Percentiles rank a stretch among this genome's conserved stretches.
Conservation (phyloP, 306 rosid species). For the Casuarina equisetifolia region DNA sequence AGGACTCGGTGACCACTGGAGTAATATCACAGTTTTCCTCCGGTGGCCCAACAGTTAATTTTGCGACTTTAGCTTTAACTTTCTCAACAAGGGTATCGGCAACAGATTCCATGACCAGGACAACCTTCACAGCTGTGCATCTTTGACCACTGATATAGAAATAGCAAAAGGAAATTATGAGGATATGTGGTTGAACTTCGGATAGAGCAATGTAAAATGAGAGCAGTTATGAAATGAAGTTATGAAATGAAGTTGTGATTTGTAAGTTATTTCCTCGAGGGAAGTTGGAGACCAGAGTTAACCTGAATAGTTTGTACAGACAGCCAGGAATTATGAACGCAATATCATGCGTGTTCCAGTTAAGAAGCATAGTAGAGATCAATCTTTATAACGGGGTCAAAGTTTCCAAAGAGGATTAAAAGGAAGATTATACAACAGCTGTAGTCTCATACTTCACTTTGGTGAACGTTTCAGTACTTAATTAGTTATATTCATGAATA, state of each 20-base stretch:
- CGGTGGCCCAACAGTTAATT: conserved; percentile 77
- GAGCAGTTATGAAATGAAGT: neutral
- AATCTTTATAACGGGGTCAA: neutral
- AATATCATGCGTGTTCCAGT: neutral
- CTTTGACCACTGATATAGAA: conserved; percentile 80
- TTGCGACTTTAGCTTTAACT: conserved; percentile 73
- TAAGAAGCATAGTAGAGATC: neutral
- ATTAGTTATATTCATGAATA: neutral
- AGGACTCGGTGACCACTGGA: conserved; percentile 87
- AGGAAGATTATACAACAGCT: neutral
- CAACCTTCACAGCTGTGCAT: conserved; percentile 95
- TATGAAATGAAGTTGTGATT: conserved; percentile 12
- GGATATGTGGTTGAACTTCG: conserved; percentile 1
- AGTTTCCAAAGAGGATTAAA: neutral
- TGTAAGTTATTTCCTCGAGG: neutral
- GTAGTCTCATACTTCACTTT: neutral
- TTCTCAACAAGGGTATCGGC: conserved; percentile 89
- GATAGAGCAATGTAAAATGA: conserved; percentile 4
- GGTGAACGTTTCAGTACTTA: neutral
- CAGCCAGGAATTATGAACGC: neutral
- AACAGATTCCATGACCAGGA: conserved; percentile 82
- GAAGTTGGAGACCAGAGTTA: neutral
- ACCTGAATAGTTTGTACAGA: neutral
- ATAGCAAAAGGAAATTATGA: neutral
- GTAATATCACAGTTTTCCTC: conserved; percentile 80